Percentiles rank a stretch among this genome's conserved stretches.
phyloP scores from a whole-genome alignment of 441 rosid genomes.

The Corymbia citriodora region DNA sequence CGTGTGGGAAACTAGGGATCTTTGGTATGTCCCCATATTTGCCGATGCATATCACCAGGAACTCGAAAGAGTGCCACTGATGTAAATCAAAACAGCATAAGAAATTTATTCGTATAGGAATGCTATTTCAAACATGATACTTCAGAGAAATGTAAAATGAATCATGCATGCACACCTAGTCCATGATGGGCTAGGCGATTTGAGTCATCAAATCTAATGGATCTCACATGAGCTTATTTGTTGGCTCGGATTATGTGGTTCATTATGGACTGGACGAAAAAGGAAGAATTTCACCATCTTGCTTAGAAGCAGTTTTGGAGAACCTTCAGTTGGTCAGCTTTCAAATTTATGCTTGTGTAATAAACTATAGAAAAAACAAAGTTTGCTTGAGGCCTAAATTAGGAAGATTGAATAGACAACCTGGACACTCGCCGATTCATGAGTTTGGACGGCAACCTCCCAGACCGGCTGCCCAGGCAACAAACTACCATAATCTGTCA shows the following conservation, averaged over 20 bases:
- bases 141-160: not conserved
- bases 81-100: not conserved
- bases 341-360: not conserved
- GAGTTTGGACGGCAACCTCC: slow-evolving; percentile 67
- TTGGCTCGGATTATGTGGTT: not conserved
- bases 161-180: not conserved
- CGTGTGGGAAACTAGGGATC: slow-evolving; percentile 42
- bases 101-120: not conserved
- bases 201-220: not conserved
- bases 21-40: slow-evolving; percentile 74
- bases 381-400: not conserved
- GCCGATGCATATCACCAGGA: slow-evolving; percentile 67
- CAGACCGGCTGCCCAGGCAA: slow-evolving; percentile 69
- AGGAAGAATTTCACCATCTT: not conserved
- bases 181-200: not conserved
- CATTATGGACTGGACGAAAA: not conserved
- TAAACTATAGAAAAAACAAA: not conserved
- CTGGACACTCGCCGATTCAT: slow-evolving; percentile 45
- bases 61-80: slow-evolving; percentile 80
- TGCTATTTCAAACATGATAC: not conserved
- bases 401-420: slow-evolving; percentile 17
- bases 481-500: slow-evolving; percentile 24
- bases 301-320: not conserved
- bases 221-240: not conserved
- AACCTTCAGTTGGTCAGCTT: not conserved